Base-by-base conservation (phyloP, 768 basidiomycete species). In the Rhodotorula toruloides region DNA sequence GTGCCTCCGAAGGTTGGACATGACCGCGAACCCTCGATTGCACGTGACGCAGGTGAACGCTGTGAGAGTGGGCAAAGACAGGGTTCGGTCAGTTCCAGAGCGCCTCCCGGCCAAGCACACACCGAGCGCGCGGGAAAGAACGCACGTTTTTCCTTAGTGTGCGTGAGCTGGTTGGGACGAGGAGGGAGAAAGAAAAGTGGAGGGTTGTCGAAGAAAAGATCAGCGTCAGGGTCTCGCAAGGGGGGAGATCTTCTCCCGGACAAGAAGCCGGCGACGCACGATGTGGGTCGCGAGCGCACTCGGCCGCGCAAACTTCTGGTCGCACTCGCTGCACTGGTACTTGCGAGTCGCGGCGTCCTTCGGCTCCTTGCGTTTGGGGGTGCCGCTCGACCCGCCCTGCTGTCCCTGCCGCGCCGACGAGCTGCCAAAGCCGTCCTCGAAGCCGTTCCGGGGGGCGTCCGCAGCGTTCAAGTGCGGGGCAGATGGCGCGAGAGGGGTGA, bases 131-230 rank as follows among this genome's bases (percentile, higher is more conserved):
- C n/a, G n/a, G 42, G 10, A 43, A 39, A 12, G 10, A 8, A 60
- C 60, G 32, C 17, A 61, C 60, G 60, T 32, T 61, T 61, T 43
- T 61, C 60, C 50, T 52, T 52, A 6, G 60, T 61, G 40, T 61
- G 60, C 4, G 60, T 61, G 10, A 61, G 22, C 53, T 54, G 53
- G 8, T 9, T 2, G 40, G 6, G 25, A n/a, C 53, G 14, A 17
- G 0, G 11, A 16, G 25, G 6, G 13, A 3, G 25, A 25, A 27
- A 0, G 12, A 2, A 5, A 37, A 9, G 14, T 29, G 21, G 34
- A 25, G 21, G 4, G n/a, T 27, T 22, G 44, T 25, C 25, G 16
- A 46, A 46, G 10, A 22, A 25, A 46, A 46, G 44, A 46, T n/a
- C n/a, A n/a, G n/a, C n/a, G n/a, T n/a, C n/a, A n/a, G n/a, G n/a